A percentile compares a stretch with the other conserved stretches of the same genome.
Evolutionary conservation across 257 asterid genomes (phyloP).

Genomic region (Oldenlandia corymbosa): DNA sequence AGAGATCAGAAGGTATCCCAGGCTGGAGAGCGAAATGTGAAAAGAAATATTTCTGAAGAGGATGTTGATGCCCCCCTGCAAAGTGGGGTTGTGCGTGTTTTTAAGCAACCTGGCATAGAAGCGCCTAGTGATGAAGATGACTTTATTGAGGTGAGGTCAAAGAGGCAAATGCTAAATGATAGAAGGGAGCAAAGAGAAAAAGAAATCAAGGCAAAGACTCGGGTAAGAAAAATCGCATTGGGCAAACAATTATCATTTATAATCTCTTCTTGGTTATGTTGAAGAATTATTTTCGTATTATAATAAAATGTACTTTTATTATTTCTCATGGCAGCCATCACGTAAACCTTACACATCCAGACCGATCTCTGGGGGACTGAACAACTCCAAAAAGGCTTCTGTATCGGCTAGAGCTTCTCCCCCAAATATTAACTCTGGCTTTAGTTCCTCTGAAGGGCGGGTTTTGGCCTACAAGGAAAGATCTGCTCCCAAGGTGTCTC

Average conservation of each 20-base stretch:
- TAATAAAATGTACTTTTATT: slow-evolving; percentile 14
- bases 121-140: slow-evolving; percentile 94
- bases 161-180: slow-evolving; percentile 93
- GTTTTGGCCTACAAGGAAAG: slow-evolving; percentile 37
- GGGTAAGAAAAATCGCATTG: slow-evolving; percentile 51
- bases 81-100: slow-evolving; percentile 91
- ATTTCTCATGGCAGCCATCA: slow-evolving; percentile 43
- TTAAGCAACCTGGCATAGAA: slow-evolving; percentile 90
- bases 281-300: not conserved
- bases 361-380: slow-evolving; percentile 36
- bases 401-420: slow-evolving; percentile 39
- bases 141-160: slow-evolving; percentile 92
- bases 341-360: slow-evolving; percentile 44
- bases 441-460: slow-evolving; percentile 41
- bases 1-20: slow-evolving; percentile 32
- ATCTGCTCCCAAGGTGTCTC: slow-evolving; percentile 36
- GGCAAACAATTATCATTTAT: slow-evolving; percentile 2
- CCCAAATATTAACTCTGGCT: slow-evolving; percentile 27
- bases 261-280: not conserved
- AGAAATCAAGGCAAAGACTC: slow-evolving; percentile 75
- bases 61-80: slow-evolving; percentile 93
- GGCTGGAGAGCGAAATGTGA: slow-evolving; percentile 42
- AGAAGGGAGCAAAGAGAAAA: slow-evolving; percentile 90
- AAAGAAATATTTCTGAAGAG: slow-evolving; percentile 57
- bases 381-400: slow-evolving; percentile 38